Evolutionary conservation across 2,329 filamentous ascomycete species (phyloP), one percentile per base, ranked within the genome.

Genomic region (Penicillium aurantiogriseum): DNA sequence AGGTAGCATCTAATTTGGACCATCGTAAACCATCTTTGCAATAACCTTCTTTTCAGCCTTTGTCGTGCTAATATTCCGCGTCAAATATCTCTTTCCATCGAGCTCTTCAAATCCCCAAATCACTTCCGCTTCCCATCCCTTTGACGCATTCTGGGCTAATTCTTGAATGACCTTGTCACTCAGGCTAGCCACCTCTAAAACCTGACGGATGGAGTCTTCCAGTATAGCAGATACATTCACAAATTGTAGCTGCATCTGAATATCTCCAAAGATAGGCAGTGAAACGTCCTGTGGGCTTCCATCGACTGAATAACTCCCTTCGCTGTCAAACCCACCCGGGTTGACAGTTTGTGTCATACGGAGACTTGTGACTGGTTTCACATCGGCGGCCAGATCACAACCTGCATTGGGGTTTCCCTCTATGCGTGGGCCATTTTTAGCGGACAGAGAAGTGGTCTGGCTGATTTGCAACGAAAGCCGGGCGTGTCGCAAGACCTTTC

Each of bases 21-120:
- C 40, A 11, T 57, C 54, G 27, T 53, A 57, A 17, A 57, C 48
- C 48, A 57, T 48, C 35, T 23, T 43, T 15, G 43, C 54, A 36
- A 48, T 46, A 8, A 57, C 49, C 1, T 48, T 53, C 17, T 49
- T 40, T 4, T 47, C 27, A 4, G 25, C 49, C n/a, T 51, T 51
- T 2, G 39, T 53, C 11, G 56, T 61, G 31, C 25, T 46, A 7
- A 54, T 49, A 29, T 64, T 61, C 10, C 63, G 51, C 3, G 63
- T 65, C 1, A 65, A 36, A 36, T 58, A 52, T 45, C 39, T 52
- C 29, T 58, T 56, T 11, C 56, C 58, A 2, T 61, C 39, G 3
- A 65, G 54, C 10, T 48, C 33, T 35, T 65, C 63, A 53, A 65
- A 65, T 6, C 54, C 62, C 63, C 63, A 65, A 21, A 63, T 31